Conservation (phyloP, 2,329 filamentous ascomycete species). For the Plectosphaerella sp. region DNA sequence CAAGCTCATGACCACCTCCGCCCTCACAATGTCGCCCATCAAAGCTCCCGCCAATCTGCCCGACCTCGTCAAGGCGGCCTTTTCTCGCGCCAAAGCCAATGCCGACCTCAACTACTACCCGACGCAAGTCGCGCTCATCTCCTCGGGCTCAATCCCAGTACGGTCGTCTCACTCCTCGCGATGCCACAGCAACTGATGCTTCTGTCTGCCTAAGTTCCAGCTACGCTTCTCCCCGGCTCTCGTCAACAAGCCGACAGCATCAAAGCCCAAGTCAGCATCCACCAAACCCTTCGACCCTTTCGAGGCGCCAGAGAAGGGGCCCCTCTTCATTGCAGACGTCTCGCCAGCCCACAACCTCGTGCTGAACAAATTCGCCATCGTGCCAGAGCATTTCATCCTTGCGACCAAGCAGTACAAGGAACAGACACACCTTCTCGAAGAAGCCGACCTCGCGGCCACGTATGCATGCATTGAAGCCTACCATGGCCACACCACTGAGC, state of each 20-base stretch:
- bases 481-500: slow-evolving; percentile 24
- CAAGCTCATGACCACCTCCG: background rate
- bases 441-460: slow-evolving; percentile 55
- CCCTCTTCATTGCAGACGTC: slow-evolving; percentile 49
- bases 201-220: slow-evolving; percentile 53
- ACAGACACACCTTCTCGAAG: slow-evolving; percentile 62
- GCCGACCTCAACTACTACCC: slow-evolving; percentile 51
- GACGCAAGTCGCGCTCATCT: slow-evolving; percentile 46
- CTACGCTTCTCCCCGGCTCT: slow-evolving; percentile 66
- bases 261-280: slow-evolving; percentile 23
- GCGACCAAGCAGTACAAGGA: slow-evolving; percentile 58
- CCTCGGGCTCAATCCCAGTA: slow-evolving; percentile 38
- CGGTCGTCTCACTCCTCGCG: slow-evolving; percentile 10
- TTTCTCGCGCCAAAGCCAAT: slow-evolving; percentile 39
- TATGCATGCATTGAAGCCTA: slow-evolving; percentile 60
- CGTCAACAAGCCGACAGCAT: slow-evolving; percentile 58
- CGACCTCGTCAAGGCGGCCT: slow-evolving; percentile 44
- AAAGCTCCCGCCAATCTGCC: slow-evolving; percentile 43
- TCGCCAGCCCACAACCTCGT: slow-evolving; percentile 57
- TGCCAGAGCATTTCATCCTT: slow-evolving; percentile 68
- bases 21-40: slow-evolving; percentile 29
- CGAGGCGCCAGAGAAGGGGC: slow-evolving; percentile 48
- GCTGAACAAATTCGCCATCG: slow-evolving; percentile 72
- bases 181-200: background rate
- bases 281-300: slow-evolving; percentile 57